These are phyloP conservation scores for Aspergillus ellipticus DNA, from an alignment of 495 filamentous ascomycete species.

Conservation along the genomic window DNA sequence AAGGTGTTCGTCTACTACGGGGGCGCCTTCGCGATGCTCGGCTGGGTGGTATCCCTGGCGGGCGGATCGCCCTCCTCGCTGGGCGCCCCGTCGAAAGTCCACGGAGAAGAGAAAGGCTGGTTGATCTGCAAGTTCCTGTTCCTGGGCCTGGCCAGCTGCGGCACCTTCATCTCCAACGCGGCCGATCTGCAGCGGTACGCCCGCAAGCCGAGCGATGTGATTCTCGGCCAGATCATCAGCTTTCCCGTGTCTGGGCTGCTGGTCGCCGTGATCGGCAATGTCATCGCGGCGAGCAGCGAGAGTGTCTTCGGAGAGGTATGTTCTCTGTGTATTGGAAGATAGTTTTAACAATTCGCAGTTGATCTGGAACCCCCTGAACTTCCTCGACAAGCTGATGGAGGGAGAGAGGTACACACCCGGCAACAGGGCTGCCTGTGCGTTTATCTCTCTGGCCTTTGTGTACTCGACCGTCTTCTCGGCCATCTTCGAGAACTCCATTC, in stretches of 20 bases:
- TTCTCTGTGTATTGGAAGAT: too few species aligned
- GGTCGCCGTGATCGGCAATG: conserved; percentile 20
- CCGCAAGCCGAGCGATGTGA: conserved; percentile 29
- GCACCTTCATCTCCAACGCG: conserved; percentile 48
- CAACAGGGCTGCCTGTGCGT: conserved; percentile 11
- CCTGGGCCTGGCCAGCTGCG: conserved; percentile 32
- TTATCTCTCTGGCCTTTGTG: conserved; percentile 24
- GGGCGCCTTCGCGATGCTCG: conserved; percentile 32
- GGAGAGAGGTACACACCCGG: conserved; percentile 23
- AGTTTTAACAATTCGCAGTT: too few species aligned
- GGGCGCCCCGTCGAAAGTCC: conserved; percentile 23
- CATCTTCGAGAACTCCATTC: conserved; percentile 31
- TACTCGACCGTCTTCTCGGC: conserved; percentile 25
- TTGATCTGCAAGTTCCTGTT: conserved; percentile 33
- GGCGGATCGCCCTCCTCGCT: conserved; percentile 23
- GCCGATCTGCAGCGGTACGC: conserved; percentile 41
- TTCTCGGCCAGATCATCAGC: conserved; percentile 32
- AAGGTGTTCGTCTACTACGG: conserved; percentile 31
- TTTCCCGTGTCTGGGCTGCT: conserved; percentile 31
- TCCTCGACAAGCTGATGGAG: conserved; percentile 25
- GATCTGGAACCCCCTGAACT: conserved; percentile 24
- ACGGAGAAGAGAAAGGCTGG: conserved; percentile 27
- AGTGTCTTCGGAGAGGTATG: conserved; percentile 22
- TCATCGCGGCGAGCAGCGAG: conserved; percentile 22
- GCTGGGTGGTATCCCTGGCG: conserved; percentile 30